Evolutionary conservation across 208 protist species (phyloP), one percentile per base, ranked within the genome.

Genomic region (Leishmania major): DNA sequence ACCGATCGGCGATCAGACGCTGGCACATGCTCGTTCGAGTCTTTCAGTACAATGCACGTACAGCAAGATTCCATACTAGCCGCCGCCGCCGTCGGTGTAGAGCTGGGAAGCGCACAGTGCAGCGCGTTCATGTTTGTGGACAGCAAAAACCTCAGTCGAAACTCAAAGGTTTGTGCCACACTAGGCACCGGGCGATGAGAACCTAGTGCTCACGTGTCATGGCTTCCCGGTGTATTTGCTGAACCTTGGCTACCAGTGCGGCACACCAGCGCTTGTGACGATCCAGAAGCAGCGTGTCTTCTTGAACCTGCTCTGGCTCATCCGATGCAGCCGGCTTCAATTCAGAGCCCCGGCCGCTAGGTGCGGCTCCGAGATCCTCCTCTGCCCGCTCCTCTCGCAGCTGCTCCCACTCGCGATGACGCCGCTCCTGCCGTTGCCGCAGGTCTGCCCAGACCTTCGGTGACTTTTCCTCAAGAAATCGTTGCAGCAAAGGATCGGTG

Each of bases 381-480:
- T 84, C 84, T 49, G 31, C 82, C 25, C 70, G 64, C 53, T 84
- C 84, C 73, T 87, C 75, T 40, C 76, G 70, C 45, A 76, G 66
- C 60, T 80, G 75, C 77, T 80, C 55, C 79, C 77, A 78, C 43
- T 89, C 82, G 25, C 77, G 78, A 28, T 79, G 67, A 45, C 81
- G 82, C 5, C 89, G 84, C 71, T 87, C 80, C 49, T 90, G 70
- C 37, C 88, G 85, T 40, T 88, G 66, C 31, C 93, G 88, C 31
- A 94, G 43, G 51, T 94, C 93, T 31, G 70, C 69, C 93, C 93
- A 97, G 22, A 88, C 90, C 47, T 85, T 87, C 40, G 93, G 93
- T 47, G 80, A 7, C 19, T 59, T 84, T 19, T 76, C 72, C 22
- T 71, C 31, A 2, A 72, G 66, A 40, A 79, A 79, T 37, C 28